Base-by-base conservation (phyloP, 1,284 basidiomycete genomes). In the Leucoagaricus sp. region DNA sequence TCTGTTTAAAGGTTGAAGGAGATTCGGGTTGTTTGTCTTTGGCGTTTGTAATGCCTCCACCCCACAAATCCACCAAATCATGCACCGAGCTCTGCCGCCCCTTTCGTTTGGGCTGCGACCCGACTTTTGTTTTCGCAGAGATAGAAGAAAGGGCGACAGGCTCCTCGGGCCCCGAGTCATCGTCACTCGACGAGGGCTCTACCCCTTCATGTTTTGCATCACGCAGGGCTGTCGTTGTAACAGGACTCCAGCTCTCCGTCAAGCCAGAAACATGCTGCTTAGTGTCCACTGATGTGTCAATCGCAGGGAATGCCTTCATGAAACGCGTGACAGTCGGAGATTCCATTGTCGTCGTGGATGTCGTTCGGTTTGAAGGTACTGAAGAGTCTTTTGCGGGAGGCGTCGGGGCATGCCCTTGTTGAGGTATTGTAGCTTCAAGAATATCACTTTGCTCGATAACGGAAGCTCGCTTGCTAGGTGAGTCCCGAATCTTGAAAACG, bases 71-170 rank as follows among this genome's bases (percentile, higher is more conserved):
- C 33, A 91, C 87, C 53, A 91, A 68, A 64, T 92, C 87, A 65
- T 92, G 87, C 23, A 92, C 89, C 7, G 90, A 92, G 62, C 83
- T 85, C 72, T 91, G 88, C 59, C 88, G 73, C 29, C 80, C 75
- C 63, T 83, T 85, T 45, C 70, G 65, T 59, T 71, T 76, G 31
- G 67, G 65, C 34, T 65, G 67, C 42, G 61, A 64, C 42, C 65
- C 61, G 40, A 69, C 64, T 46, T 61, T 53, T 50, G 21, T 3
- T 17, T 56, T 64, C 17, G 53, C 48, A 29, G 60, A 61, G 45
- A 67, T 62, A 42, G 67, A 65, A 31, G 61, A 64, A 57, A 72
- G 69, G 21, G 75, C 72, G 40, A 56, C 67, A 33, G 74, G 78
- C 53, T 87, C 83, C 64, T 88, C 86, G 3, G 86, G 86, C 3